A percentile compares a stretch with the other conserved stretches of the same genome.
Evolutionary conservation across 2,329 filamentous ascomycete genomes (phyloP).

Genomic region (Chrysoporthe austroafricana): DNA sequence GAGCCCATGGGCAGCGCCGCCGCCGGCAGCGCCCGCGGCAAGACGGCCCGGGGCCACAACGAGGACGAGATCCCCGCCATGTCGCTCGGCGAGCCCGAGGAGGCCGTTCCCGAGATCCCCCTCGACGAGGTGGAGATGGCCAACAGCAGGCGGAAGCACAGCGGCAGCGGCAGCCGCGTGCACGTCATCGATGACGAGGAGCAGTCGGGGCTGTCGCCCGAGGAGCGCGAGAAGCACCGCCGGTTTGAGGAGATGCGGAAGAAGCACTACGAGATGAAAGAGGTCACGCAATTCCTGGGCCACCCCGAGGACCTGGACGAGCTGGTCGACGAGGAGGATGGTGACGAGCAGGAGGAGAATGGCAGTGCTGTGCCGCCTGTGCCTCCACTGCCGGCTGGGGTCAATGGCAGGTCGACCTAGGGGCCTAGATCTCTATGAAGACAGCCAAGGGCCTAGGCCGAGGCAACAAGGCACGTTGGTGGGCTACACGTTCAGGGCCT

Average conservation of each 20-base stretch:
- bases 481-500: neutral
- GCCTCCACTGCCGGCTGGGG: slow-evolving; percentile 47
- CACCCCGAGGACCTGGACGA: slow-evolving; percentile 70
- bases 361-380: slow-evolving; percentile 41
- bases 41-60: slow-evolving; percentile 33
- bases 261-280: slow-evolving; percentile 98
- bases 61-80: slow-evolving; percentile 87
- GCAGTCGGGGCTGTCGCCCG: slow-evolving; percentile 63
- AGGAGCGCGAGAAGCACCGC: slow-evolving; percentile 88
- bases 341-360: slow-evolving; percentile 39
- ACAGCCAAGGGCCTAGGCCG: too few relatives aligned
- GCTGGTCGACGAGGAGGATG: slow-evolving; percentile 62
- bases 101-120: slow-evolving; percentile 58
- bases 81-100: slow-evolving; percentile 90
- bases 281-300: slow-evolving; percentile 85
- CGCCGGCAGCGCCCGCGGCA: slow-evolving; percentile 53
- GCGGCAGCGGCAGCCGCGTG: slow-evolving; percentile 67
- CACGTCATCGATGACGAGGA: slow-evolving; percentile 71
- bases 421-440: neutral
- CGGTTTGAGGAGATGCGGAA: slow-evolving; percentile 90
- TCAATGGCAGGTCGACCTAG: slow-evolving; percentile 36
- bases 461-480: neutral
- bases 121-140: slow-evolving; percentile 28
- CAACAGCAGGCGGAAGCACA: slow-evolving; percentile 22
- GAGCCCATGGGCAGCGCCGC: slow-evolving; percentile 60